These are phyloP conservation scores for Aspergillaceae sp. DNA, from an alignment of 2,329 filamentous ascomycete species.

Conservation along the genomic window DNA sequence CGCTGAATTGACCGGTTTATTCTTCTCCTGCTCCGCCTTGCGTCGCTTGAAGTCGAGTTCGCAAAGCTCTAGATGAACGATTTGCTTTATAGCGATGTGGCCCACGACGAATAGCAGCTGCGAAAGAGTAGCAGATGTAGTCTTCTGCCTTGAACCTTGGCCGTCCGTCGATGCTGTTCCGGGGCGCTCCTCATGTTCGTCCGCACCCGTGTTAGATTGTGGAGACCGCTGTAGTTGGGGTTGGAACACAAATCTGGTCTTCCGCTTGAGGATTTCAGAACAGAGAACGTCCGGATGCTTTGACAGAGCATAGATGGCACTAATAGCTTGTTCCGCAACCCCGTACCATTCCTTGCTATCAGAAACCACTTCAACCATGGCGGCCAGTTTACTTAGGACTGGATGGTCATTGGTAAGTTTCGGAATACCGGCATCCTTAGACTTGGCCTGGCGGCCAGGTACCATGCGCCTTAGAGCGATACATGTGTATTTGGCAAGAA, in stretches of 20 bases:
- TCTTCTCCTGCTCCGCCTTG: conserved; percentile 53
- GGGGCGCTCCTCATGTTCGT: conserved; percentile 26
- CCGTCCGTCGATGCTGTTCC: conserved; percentile 26
- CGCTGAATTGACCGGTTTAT: conserved; percentile 35
- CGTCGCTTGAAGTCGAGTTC: conserved; percentile 96
- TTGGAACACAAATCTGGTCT: conserved; percentile 73
- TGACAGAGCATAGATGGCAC: conserved; percentile 86
- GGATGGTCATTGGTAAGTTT: conserved; percentile 88
- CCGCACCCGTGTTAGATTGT: conserved; percentile 18
- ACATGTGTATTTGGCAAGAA: conserved; percentile 90
- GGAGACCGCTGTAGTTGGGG: conserved; percentile 26
- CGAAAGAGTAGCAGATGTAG: conserved; percentile 63
- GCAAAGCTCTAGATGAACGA: conserved; percentile 94
- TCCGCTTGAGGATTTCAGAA: conserved; percentile 79
- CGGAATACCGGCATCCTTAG: conserved; percentile 54
- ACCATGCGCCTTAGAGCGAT: conserved; percentile 88
- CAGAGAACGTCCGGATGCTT: conserved; percentile 91
- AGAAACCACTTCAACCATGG: conserved; percentile 75
- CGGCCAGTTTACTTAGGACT: conserved; percentile 68
- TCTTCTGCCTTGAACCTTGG: conserved; percentile 50
- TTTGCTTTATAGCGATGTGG: conserved; percentile 96
- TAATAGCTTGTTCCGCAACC: conserved; percentile 90
- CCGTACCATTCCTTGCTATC: conserved; percentile 93
- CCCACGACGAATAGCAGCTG: conserved; percentile 92
- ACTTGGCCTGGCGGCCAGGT: conserved; percentile 72